Evolutionary conservation across 208 protist genomes (phyloP).

Genomic region (Acanthamoeba rhysodes): DNA sequence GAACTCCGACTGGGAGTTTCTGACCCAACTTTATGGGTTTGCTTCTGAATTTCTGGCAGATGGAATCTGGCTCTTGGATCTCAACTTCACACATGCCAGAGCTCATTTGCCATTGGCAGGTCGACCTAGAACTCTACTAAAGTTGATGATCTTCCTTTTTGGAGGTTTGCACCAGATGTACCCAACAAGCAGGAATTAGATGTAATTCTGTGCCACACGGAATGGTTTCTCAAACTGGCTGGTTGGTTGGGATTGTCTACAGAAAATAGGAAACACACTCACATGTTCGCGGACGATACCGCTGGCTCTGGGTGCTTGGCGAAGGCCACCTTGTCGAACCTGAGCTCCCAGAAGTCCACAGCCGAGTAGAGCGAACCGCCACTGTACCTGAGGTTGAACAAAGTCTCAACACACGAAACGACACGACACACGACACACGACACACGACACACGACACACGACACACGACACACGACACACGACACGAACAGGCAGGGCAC

Average conservation of each 20-base stretch:
- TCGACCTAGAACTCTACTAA: not conserved
- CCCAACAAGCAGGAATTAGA: too few relatives aligned
- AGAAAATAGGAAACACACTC: not conserved
- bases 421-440: too few relatives aligned
- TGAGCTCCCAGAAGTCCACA: conserved; percentile 17
- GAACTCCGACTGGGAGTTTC: not conserved
- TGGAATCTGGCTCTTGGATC: not conserved
- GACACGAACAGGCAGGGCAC: not conserved
- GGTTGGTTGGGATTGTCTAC: not conserved
- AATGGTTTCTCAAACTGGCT: too few relatives aligned
- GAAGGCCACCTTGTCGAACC: conserved; percentile 32
- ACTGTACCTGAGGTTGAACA: not conserved
- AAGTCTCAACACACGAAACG: not conserved
- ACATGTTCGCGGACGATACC: too few relatives aligned
- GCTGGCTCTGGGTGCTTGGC: not conserved
- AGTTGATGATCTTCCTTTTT: not conserved
- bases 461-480: too few relatives aligned
- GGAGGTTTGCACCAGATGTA: too few relatives aligned
- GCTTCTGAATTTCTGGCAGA: not conserved
- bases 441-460: too few relatives aligned
- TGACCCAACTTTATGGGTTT: not conserved
- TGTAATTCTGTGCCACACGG: too few relatives aligned
- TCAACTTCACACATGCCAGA: not conserved
- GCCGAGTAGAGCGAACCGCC: not conserved
- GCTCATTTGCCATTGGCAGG: not conserved